A percentile compares a stretch with the other conserved stretches of the same genome.
These are phyloP conservation scores for Cordyceps cateniannulata DNA, from an alignment of 2,329 filamentous ascomycete genomes.

Conservation along the genomic window DNA sequence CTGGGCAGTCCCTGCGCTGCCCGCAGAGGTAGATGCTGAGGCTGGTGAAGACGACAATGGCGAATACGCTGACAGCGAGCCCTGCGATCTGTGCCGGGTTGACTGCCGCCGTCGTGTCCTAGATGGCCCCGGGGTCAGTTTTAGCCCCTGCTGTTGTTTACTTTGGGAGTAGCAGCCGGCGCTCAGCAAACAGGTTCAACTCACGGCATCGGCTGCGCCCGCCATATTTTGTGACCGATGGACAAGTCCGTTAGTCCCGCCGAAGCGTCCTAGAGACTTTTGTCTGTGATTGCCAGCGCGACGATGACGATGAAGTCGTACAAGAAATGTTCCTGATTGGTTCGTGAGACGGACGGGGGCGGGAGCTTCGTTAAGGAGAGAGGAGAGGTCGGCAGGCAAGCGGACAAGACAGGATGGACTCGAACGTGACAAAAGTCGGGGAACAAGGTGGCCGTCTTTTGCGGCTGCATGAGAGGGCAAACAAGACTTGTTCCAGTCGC, in stretches of 20 bases:
- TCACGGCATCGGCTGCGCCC: not conserved
- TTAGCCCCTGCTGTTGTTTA: not conserved
- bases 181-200: not conserved
- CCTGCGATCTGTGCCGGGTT: constrained; percentile 50
- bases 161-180: not conserved
- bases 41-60: constrained; percentile 36
- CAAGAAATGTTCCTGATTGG: not conserved
- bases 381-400: not conserved
- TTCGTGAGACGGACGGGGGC: not conserved
- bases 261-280: too few relatives aligned
- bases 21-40: constrained; percentile 43
- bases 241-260: too few relatives aligned
- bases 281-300: not conserved
- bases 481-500: too few relatives aligned
- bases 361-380: not conserved
- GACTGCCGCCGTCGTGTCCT: constrained; percentile 12
- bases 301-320: not conserved
- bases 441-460: too few relatives aligned
- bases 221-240: not conserved
- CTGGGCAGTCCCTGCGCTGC: constrained; percentile 30
- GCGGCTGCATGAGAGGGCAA: too few relatives aligned
- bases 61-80: constrained; percentile 47
- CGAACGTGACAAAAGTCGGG: too few relatives aligned
- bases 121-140: not conserved
- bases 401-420: too few relatives aligned